A percentile compares a stretch with the other conserved stretches of the same genome.
Evolutionary conservation across 148 eudicot species (phyloP).

Genomic region (Cornus suecica): DNA sequence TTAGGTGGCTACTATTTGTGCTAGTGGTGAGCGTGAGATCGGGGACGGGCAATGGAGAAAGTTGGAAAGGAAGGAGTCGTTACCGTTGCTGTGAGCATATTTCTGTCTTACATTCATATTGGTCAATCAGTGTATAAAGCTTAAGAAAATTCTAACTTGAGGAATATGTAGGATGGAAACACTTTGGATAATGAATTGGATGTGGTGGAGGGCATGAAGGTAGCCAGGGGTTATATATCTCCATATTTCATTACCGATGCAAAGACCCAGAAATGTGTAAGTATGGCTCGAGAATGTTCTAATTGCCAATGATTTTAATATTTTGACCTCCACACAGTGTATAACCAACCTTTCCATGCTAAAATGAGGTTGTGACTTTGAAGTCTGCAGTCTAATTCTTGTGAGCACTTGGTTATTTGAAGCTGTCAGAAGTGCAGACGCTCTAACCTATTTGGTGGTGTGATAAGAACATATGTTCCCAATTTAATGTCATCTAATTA

Average conservation of each 20-base stretch:
- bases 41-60: constrained; percentile 97
- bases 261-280: constrained; percentile 86
- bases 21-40: constrained; percentile 90
- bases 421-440: constrained; percentile 1
- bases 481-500: not conserved
- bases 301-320: not conserved
- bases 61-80: constrained; percentile 97
- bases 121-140: not conserved
- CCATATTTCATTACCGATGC: constrained; percentile 85
- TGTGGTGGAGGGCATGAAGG: constrained; percentile 98
- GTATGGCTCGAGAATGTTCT: constrained; percentile 23
- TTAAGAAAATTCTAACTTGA: constrained; percentile 4
- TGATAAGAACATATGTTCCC: not conserved
- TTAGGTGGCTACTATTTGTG: constrained; percentile 94
- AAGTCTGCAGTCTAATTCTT: not conserved
- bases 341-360: not conserved
- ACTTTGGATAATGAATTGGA: constrained; percentile 86
- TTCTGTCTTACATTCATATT: not conserved
- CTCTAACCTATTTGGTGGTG: not conserved
- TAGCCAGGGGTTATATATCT: constrained; percentile 90
- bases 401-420: not conserved
- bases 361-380: not conserved
- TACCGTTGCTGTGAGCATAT: constrained; percentile 74
- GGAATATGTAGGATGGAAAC: constrained; percentile 69
- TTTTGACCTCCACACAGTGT: not conserved